Conservation (phyloP, 305 asterid genomes). For the Solanum hybrid region DNA sequence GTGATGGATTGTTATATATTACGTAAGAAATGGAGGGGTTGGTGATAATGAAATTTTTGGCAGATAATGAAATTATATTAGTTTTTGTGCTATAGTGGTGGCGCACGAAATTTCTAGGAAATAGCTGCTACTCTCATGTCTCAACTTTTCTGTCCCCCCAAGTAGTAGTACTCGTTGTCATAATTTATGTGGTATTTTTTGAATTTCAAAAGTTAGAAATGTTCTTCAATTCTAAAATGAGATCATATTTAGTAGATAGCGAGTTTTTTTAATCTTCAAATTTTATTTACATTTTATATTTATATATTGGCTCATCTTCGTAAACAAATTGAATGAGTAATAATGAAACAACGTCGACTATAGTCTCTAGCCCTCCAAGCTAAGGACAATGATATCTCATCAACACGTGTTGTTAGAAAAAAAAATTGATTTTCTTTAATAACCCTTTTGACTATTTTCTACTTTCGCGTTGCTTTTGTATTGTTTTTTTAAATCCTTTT, state of each 20-base stretch:
- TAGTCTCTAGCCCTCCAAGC: not conserved
- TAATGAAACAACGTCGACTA: not conserved
- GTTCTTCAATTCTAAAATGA: too few relatives aligned
- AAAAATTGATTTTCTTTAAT: not conserved
- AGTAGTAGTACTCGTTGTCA: not conserved
- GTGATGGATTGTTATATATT: not conserved
- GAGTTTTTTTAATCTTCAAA: too few relatives aligned
- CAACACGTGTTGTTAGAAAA: not conserved
- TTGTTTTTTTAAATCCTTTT: not conserved
- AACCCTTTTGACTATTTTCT: not conserved
- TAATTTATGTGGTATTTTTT: not conserved
- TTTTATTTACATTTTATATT: too few relatives aligned
- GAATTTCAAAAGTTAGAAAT: not conserved
- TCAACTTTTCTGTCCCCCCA: not conserved
- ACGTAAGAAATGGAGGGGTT: not conserved
- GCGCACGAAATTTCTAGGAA: slow-evolving; percentile 14
- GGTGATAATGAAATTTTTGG: not conserved
- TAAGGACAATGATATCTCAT: not conserved
- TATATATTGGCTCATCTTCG: too few relatives aligned
- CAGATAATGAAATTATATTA: not conserved
- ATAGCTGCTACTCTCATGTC: not conserved
- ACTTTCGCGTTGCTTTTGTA: not conserved
- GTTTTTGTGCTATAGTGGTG: not conserved
- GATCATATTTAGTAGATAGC: not conserved
- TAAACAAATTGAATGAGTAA: not conserved